A percentile compares a stretch with the other conserved stretches of the same genome.
Conservation (phyloP, 2,329 filamentous ascomycete genomes). For the Hypomyces perniciosus region DNA sequence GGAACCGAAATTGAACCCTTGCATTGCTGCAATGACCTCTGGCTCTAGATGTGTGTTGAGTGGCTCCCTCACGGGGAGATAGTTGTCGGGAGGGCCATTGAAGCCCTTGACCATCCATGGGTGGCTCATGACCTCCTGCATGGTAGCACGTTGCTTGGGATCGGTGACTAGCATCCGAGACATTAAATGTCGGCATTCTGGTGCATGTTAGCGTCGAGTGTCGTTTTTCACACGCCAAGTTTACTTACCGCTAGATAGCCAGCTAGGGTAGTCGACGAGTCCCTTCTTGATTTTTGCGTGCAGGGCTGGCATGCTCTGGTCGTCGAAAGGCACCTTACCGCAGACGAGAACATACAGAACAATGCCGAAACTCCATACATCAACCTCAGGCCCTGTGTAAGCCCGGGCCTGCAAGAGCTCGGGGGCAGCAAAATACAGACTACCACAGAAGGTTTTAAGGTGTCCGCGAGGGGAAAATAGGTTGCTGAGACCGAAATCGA, state of each 20-base stretch:
- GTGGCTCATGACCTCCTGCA: constrained; percentile 89
- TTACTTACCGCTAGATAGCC: constrained; percentile 75
- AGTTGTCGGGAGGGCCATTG: constrained; percentile 79
- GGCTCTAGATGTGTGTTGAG: constrained; percentile 77
- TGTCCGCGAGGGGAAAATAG: constrained; percentile 80
- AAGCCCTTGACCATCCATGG: constrained; percentile 96
- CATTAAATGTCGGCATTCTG: constrained; percentile 90
- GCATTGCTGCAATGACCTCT: constrained; percentile 87
- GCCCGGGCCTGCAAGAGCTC: constrained; percentile 89
- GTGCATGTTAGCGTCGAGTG: too few species aligned
- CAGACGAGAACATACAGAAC: constrained; percentile 96
- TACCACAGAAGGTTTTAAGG: constrained; percentile 95
- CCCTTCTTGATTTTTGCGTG: constrained; percentile 99
- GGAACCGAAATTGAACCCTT: constrained; percentile 92
- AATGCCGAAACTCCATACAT: constrained; percentile 98
- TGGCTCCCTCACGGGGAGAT: constrained; percentile 75
- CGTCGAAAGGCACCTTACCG: constrained; percentile 96
- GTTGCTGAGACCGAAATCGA: constrained; percentile 96
- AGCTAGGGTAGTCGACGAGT: constrained; percentile 88
- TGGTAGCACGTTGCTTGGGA: constrained; percentile 75
- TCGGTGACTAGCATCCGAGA: constrained; percentile 95
- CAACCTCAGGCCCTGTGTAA: constrained; percentile 94
- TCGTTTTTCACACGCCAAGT: too few species aligned
- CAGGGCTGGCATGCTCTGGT: constrained; percentile 97
- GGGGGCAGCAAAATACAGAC: constrained; percentile 93